Evolutionary conservation across 2,329 filamentous ascomycete genomes (phyloP), one percentile per base, ranked within the genome.

Genomic region (Pestalotiopsis sp.): DNA sequence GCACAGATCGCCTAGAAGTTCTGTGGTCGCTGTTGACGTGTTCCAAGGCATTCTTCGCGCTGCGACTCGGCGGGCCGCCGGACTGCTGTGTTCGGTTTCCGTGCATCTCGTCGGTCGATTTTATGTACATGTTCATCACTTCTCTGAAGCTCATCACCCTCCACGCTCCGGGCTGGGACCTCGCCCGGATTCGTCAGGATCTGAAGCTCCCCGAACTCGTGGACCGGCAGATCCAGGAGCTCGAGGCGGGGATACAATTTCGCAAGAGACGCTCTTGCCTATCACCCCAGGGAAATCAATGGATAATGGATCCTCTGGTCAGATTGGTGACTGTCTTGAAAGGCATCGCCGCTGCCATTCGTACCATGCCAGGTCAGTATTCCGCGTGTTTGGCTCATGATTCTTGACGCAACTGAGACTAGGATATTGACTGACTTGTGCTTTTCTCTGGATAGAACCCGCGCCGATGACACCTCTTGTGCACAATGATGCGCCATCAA

Each of bases 71-170:
- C 1, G 3, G 69, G 9, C 64, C 70, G 3, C 25, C 70, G 20
- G 75, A 38, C 1, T 77, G 80, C 17, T 74, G 75, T 38, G 84
- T 83, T 23, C 79, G 77, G 14, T 84, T 82, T 68, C 75, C 83
- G 14, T 81, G 81, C 72, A 78, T 86, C 66, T 79, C 80, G 14
- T 80, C 82, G 9, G 85, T 83, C 25, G 85, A 87, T 73, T 80
- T 84, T 60, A 79, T 84, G 64, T 86, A 82, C 71, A 78, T 80
- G 38, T 80, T 86, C 71, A 79, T 87, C 70, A 82, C 80, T 0
- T 80, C 78, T 52, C 79, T 87, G 20, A 84, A 83, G 73, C 79
- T 87, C n/a, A 78, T 84, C 68, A 82, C 80, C 12, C 75, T 86
- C 13, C 78, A 80, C 52, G 70, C 82, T 0, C 82, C 84, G 0